These are phyloP conservation scores for Penicillium digitatum DNA, from an alignment of 2,329 filamentous ascomycete genomes.

Conservation along the genomic window DNA sequence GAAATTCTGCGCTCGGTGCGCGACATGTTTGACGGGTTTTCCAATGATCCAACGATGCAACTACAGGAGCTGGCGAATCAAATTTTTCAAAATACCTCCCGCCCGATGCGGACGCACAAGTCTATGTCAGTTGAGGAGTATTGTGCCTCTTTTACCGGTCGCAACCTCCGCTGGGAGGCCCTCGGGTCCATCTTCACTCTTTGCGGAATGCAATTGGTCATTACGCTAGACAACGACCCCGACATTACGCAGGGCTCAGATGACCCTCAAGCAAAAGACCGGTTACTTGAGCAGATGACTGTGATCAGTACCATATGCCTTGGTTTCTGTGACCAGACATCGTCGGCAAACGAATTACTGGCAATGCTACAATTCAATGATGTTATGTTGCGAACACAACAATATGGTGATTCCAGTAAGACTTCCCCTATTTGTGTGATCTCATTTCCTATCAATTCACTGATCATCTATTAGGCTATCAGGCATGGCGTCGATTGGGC, in stretches of 20 bases:
- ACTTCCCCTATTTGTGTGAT: constrained; percentile 26
- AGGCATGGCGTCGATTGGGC: constrained; percentile 47
- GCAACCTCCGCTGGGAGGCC: constrained; percentile 42
- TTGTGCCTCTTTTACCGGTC: constrained; percentile 26
- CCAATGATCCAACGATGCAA: constrained; percentile 24
- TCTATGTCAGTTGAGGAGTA: constrained; percentile 34
- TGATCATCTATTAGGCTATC: constrained; percentile 36
- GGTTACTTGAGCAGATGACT: constrained; percentile 30
- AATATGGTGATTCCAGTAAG: constrained; percentile 37
- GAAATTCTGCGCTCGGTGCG: constrained; percentile 27
- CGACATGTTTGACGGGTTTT: constrained; percentile 25
- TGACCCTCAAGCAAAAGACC: constrained; percentile 26
- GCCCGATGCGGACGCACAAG: constrained; percentile 23
- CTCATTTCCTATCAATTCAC: neutral
- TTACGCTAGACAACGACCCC: constrained; percentile 29
- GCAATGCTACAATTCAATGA: constrained; percentile 37
- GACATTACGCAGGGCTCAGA: constrained; percentile 24
- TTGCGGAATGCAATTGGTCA: constrained; percentile 36
- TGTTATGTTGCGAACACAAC: constrained; percentile 32
- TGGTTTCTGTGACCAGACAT: constrained; percentile 32
- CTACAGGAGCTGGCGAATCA: constrained; percentile 26
- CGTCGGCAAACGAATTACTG: constrained; percentile 32
- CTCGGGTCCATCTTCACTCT: constrained; percentile 40
- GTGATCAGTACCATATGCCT: constrained; percentile 35
- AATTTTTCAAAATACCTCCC: constrained; percentile 32